phyloP scores from a whole-genome alignment of 352 stramenopile genomes.

The Hyaloperonospora brassicae region DNA sequence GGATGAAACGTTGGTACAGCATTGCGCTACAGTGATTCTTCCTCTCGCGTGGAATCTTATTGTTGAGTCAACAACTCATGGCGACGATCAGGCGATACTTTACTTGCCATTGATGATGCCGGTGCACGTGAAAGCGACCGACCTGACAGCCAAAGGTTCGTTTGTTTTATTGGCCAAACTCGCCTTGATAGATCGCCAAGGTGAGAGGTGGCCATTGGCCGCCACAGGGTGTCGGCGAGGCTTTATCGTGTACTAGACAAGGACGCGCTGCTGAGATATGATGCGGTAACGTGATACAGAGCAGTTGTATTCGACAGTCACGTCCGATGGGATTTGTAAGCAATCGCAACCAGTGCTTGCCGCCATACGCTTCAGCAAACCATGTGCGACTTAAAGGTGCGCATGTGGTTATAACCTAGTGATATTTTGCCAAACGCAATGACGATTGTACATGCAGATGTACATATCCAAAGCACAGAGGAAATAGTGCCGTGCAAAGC shows the following conservation, averaged over 20 bases:
- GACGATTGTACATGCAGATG: too few relatives aligned
- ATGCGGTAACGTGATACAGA: too few relatives aligned
- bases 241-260: conserved; percentile 45
- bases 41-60: conserved; percentile 24
- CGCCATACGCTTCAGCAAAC: too few relatives aligned
- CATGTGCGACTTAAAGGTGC: too few relatives aligned
- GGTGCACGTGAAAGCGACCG: conserved; percentile 32
- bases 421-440: too few relatives aligned
- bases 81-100: conserved; percentile 5
- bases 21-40: conserved; percentile 21
- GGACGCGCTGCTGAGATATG: neutral
- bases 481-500: too few relatives aligned
- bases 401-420: too few relatives aligned
- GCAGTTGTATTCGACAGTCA: too few relatives aligned
- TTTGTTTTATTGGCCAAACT: conserved; percentile 35
- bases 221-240: conserved; percentile 34
- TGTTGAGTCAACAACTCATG: neutral
- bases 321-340: too few relatives aligned
- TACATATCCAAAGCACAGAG: too few relatives aligned
- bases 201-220: conserved; percentile 28
- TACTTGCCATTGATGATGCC: conserved; percentile 37
- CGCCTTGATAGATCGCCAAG: conserved; percentile 24
- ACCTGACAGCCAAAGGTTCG: conserved; percentile 36
- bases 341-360: too few relatives aligned
- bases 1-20: conserved; percentile 18